Evolutionary conservation across 768 basidiomycete genomes (phyloP).

Genomic region (Suillus hirtellus): DNA sequence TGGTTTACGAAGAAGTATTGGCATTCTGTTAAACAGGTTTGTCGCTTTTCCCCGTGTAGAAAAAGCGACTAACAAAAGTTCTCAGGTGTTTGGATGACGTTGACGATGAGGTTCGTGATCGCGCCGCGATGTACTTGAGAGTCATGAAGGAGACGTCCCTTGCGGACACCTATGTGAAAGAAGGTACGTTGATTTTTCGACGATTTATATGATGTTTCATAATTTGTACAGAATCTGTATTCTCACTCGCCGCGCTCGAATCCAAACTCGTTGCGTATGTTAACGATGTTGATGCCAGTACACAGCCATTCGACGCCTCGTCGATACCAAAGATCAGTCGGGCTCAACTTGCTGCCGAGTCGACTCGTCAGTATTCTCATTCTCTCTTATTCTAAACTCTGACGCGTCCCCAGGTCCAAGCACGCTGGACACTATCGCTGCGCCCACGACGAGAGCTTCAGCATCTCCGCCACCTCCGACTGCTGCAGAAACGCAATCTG

Average conservation of each 20-base stretch:
- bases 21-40: constrained; percentile 82
- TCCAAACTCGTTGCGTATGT: constrained; percentile 92
- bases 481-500: constrained; percentile 84
- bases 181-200: constrained; percentile 57
- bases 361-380: constrained; percentile 61
- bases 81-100: constrained; percentile 93
- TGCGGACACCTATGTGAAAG: constrained; percentile 86
- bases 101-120: constrained; percentile 97
- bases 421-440: constrained; percentile 81
- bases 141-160: constrained; percentile 77
- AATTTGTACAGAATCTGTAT: constrained; percentile 77
- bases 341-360: constrained; percentile 85
- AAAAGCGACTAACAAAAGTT: neutral
- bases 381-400: constrained; percentile 16
- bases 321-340: constrained; percentile 94
- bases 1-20: constrained; percentile 80
- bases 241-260: constrained; percentile 88
- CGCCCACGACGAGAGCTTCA: constrained; percentile 57
- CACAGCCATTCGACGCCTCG: constrained; percentile 80
- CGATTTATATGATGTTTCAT: neutral
- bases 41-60: neutral
- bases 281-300: constrained; percentile 70
- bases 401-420: constrained; percentile 64
- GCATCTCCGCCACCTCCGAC: constrained; percentile 74
- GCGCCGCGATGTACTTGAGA: constrained; percentile 92